Evolutionary conservation across 2,329 filamentous ascomycete genomes (phyloP), one percentile per base, ranked within the genome.

Genomic region (Whalleya microplaca): DNA sequence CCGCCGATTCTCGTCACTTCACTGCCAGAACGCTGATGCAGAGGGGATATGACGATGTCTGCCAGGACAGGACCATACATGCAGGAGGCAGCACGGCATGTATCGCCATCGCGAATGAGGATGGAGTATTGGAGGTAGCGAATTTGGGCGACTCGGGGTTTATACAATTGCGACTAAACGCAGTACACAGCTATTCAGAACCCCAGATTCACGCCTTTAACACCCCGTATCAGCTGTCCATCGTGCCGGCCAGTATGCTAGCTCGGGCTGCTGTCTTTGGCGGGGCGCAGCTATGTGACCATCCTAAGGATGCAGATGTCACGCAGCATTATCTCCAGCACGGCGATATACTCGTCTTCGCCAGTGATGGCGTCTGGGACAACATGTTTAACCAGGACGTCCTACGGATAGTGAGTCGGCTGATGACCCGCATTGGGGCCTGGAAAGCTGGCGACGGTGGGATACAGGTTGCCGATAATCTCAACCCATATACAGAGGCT

Each of bases 181-280:
- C 90, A 14, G 90, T 99, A 29, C 89, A 95, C 72, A 84, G 89
- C 53, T 88, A 87, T 69, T 96, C 92, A 1, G 84, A 87, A 46
- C 89, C 92, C 21, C 95, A 99, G 75, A 97, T 92, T 0, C 95
- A 99, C 73, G 92, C 89, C 43, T 99, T 99, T 82, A 99, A 99
- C 75, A 98, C 95, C 0, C 95, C 95, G 0, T 99, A 91, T 71
- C 95, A 99, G 73, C 84, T 99, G 41, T 94, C 92, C 51, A 87
- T 96, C 51, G 88, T 97, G 7, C 94, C 95, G 0, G 84, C 89
- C 2, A 85, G 84, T 65, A 88, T 96, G 75, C 83, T 92, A 54
- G 84, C 86, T 20, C 90, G 95, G 67, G 89, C 92, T 66, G 85
- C 87, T 12, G 85, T 91, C 23, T 98, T 96, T 72, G 94, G 94